Evolutionary conservation across 108 stramenopile genomes (phyloP).

Genomic region (Cylindrotheca fusiformis): DNA sequence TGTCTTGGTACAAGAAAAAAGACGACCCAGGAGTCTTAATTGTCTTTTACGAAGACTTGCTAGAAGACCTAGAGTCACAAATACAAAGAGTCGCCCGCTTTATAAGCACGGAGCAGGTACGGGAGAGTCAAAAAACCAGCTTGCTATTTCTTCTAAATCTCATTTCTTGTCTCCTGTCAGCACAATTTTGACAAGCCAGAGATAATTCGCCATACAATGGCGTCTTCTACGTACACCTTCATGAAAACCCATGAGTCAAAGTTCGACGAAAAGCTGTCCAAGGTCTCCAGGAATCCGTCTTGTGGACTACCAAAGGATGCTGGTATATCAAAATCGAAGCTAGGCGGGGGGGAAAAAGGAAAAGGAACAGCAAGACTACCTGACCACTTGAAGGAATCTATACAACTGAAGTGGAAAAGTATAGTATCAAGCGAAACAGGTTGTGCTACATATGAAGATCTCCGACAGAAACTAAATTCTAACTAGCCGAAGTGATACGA

Average conservation of each 20-base stretch:
- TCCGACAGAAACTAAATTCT: conserved; percentile 15
- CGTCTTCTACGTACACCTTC: conserved; percentile 29
- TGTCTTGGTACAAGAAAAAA: conserved; percentile 39
- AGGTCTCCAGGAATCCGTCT: conserved; percentile 38
- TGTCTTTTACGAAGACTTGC: conserved; percentile 45
- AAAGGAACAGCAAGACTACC: conserved; percentile 19
- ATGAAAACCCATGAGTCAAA: conserved; percentile 35
- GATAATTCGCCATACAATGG: conserved; percentile 7
- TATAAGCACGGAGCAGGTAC: conserved; percentile 22
- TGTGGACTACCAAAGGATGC: conserved; percentile 46
- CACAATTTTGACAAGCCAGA: conserved; percentile 14
- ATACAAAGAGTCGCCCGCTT: conserved; percentile 29
- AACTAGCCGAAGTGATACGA: too few relatives aligned
- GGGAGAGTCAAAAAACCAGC: too few relatives aligned
- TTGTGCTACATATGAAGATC: conserved; percentile 30
- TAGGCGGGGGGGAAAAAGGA: conserved; percentile 24
- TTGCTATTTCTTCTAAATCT: too few relatives aligned
- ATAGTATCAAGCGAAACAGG: conserved; percentile 39
- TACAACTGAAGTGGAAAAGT: conserved; percentile 38
- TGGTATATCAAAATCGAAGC: conserved; percentile 29
- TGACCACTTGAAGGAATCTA: conserved; percentile 12
- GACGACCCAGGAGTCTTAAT: conserved; percentile 38
- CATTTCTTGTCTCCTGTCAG: too few relatives aligned
- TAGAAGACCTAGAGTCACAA: conserved; percentile 29
- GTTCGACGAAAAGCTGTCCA: conserved; percentile 48